Percentiles rank a stretch among this genome's conserved stretches.
Evolutionary conservation across 768 basidiomycete species (phyloP).

Genomic region (Trametopsis cervina): DNA sequence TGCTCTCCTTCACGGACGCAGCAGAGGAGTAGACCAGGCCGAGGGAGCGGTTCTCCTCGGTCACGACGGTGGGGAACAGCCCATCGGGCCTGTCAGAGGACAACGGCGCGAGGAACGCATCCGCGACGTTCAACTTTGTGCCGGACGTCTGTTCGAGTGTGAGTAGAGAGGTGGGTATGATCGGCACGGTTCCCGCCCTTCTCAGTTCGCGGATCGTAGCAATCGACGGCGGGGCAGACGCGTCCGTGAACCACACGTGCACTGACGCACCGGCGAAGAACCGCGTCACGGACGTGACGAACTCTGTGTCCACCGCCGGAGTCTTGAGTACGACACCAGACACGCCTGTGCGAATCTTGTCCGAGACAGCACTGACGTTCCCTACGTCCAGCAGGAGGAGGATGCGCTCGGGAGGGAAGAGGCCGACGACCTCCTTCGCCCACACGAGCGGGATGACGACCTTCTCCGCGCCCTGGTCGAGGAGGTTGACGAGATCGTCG

Average conservation of each 20-base stretch:
- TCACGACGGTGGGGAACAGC: slow-evolving; percentile 88
- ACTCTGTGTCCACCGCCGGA: slow-evolving; percentile 61
- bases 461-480: slow-evolving; percentile 78
- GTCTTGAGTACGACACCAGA: slow-evolving; percentile 80
- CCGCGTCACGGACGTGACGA: slow-evolving; percentile 68
- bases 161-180: slow-evolving; percentile 68
- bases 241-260: slow-evolving; percentile 46
- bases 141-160: slow-evolving; percentile 48
- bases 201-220: slow-evolving; percentile 55
- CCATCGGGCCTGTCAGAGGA: slow-evolving; percentile 86
- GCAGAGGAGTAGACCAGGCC: slow-evolving; percentile 94
- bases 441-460: slow-evolving; percentile 66
- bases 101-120: slow-evolving; percentile 80
- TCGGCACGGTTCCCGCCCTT: slow-evolving; percentile 53
- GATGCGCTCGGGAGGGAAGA: slow-evolving; percentile 65
- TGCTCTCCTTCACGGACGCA: slow-evolving; percentile 81
- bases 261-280: slow-evolving; percentile 64
- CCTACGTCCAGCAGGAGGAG: slow-evolving; percentile 70
- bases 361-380: slow-evolving; percentile 68
- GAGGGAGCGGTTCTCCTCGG: slow-evolving; percentile 69
- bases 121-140: slow-evolving; percentile 63
- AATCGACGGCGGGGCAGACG: slow-evolving; percentile 45
- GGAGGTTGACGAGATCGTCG: slow-evolving; percentile 53
- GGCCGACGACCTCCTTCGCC: slow-evolving; percentile 60
- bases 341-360: slow-evolving; percentile 64